Conservation (phyloP, 257 asterid species). For the Mentha longifolia region DNA sequence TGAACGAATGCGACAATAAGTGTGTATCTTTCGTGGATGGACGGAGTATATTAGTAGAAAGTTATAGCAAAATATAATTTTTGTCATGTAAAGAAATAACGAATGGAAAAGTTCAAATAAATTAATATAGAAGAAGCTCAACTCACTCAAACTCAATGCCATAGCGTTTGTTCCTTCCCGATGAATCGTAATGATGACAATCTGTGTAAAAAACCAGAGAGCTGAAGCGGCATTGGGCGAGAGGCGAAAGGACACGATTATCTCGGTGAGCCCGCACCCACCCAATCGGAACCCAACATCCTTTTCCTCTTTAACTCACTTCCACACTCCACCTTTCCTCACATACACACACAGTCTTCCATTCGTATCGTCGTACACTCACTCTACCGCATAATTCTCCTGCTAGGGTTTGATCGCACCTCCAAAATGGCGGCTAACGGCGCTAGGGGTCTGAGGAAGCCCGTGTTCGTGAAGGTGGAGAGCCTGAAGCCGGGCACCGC, state of each 20-base stretch:
- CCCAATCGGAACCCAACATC: constrained; percentile 41
- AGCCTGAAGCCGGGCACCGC: constrained; percentile 56
- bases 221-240: constrained; percentile 22
- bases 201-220: not conserved
- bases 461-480: constrained; percentile 74
- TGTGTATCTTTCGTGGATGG: too few species aligned
- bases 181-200: not conserved
- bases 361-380: not conserved
- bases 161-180: constrained; percentile 6
- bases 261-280: constrained; percentile 36
- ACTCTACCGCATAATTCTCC: constrained; percentile 22
- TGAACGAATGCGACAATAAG: too few species aligned
- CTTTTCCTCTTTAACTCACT: too few species aligned
- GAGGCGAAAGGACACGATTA: constrained; percentile 25
- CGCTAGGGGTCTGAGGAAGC: constrained; percentile 49
- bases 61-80: too few species aligned
- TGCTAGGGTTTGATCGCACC: constrained; percentile 35
- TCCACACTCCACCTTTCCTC: constrained; percentile 4
- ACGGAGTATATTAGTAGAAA: too few species aligned
- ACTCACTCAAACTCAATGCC: too few species aligned
- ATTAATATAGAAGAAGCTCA: too few species aligned
- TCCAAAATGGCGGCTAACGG: constrained; percentile 47
- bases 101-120: too few species aligned
- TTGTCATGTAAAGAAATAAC: too few species aligned
- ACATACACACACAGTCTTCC: not conserved